Evolutionary conservation across 2,329 filamentous ascomycete genomes (phyloP), one percentile per base, ranked within the genome.

Genomic region (Fusarium sp.): DNA sequence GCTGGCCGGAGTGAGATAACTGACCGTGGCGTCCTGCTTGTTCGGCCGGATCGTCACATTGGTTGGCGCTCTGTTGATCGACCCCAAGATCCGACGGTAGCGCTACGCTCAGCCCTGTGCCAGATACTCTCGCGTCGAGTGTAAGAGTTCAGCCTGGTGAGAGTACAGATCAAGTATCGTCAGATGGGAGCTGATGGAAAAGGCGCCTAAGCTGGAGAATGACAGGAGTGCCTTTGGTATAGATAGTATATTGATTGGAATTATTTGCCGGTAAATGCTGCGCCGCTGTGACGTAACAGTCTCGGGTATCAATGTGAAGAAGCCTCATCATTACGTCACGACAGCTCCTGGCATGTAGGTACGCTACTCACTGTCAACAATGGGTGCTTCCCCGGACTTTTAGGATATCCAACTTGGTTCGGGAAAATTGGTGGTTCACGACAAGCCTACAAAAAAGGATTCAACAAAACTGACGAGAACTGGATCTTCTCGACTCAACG

Each of bases 311-410:
- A 8, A 10, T 20, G 38, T 15, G 14, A 45, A 4, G 40, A 22
- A 45, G 40, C 4, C 2, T 12, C 20, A 3, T 25, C 20, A 14
- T 45, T n/a, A 5, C 40, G 14, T 22, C 40, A 83, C 81, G 94
- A 43, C 10, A 40, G 9, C 10, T n/a, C 37, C 4, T 93, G 43
- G 94, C 98, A 78, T 97, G 94, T 7, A 35, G 32, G 32, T 95
- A 22, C 95, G 30, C 93, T 97, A 90, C 94, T 67, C 98, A 98
- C 81, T 98, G 95, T 81, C 96, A 98, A 83, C 95, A 98, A 81
- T 89, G 90, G 65, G 87, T 98, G 85, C 86, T 93, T 43, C 96
- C 96, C 59, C 88, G 95, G 73, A 93, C 98, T 56, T 87, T 98
- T 69, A 92, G 95, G 97, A 87, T 75, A 64, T 66, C 20, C 63